Percentiles rank a stretch among this genome's conserved stretches.
Conservation (phyloP, 805 yeast species). For the Schizosaccharomyces osmophilus region DNA sequence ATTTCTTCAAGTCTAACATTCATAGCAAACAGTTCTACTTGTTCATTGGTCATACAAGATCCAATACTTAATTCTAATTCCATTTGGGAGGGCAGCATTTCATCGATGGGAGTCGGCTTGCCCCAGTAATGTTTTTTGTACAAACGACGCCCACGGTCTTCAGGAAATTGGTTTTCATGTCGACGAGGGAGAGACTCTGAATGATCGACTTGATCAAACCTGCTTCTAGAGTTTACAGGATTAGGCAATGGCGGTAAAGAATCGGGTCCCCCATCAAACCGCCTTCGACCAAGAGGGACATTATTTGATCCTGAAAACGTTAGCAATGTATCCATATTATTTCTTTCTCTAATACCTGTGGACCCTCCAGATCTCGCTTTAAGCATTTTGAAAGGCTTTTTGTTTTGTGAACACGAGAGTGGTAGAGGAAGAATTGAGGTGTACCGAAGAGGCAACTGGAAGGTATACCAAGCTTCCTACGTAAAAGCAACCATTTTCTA, state of each 20-base stretch:
- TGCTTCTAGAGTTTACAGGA: background rate
- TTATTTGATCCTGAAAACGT: background rate
- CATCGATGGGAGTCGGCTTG: background rate
- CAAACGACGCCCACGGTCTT: background rate
- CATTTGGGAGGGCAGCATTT: background rate
- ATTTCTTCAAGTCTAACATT: conserved; percentile 61
- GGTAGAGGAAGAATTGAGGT: too few species aligned
- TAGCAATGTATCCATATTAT: background rate
- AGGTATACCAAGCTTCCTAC: too few species aligned
- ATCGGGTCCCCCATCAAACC: background rate
- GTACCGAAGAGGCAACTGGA: too few species aligned
- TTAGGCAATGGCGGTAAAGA: background rate
- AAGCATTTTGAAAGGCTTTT: background rate
- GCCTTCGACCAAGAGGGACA: background rate
- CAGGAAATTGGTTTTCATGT: background rate
- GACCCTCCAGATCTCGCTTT: background rate
- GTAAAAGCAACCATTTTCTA: too few species aligned
- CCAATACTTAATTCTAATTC: background rate
- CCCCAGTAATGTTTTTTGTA: background rate
- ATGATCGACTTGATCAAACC: background rate
- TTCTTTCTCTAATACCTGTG: background rate
- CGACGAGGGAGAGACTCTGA: background rate
- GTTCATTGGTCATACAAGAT: conserved; percentile 37
- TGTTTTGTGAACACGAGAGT: background rate
- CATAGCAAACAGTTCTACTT: conserved; percentile 39